Conservation (phyloP, 73 alveolate genomes). For the Paramecium bursaria region DNA sequence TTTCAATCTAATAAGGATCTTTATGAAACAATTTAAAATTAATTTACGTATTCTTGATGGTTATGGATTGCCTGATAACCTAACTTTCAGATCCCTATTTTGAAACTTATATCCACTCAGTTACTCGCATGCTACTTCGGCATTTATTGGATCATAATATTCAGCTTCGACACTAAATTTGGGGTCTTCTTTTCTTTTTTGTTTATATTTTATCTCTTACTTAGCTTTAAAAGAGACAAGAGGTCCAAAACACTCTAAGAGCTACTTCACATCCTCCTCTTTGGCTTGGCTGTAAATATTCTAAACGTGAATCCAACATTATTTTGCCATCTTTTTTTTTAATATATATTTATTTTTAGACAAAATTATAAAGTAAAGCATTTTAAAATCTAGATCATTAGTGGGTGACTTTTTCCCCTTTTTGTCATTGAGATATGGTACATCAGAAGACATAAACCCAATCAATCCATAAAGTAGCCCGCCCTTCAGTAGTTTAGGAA, state of each 20-base stretch:
- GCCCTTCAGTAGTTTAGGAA: neutral
- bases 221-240: neutral
- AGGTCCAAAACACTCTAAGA: neutral
- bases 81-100: conserved; percentile 20
- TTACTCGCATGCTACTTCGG: neutral
- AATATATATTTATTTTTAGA: conserved; percentile 5
- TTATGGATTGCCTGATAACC: neutral
- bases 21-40: no score
- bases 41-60: conserved; percentile 27
- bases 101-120: conserved; percentile 47
- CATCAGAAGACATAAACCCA: neutral
- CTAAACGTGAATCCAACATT: conserved; percentile 24
- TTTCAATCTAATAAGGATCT: no score
- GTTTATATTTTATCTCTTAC: neutral
- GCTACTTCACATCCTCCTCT: neutral
- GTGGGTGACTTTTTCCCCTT: neutral
- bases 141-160: conserved; percentile 45
- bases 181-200: conserved; percentile 22
- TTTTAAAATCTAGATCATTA: neutral
- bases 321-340: conserved; percentile 30
- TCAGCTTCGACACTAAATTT: conserved; percentile 31
- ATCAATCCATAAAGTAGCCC: neutral
- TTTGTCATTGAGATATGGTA: neutral
- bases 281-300: conserved; percentile 42
- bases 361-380: conserved; percentile 35